Evolutionary conservation across 345 rosid genomes (phyloP), one percentile per base, ranked within the genome.

Genomic region (Eucalyptus melliodora): DNA sequence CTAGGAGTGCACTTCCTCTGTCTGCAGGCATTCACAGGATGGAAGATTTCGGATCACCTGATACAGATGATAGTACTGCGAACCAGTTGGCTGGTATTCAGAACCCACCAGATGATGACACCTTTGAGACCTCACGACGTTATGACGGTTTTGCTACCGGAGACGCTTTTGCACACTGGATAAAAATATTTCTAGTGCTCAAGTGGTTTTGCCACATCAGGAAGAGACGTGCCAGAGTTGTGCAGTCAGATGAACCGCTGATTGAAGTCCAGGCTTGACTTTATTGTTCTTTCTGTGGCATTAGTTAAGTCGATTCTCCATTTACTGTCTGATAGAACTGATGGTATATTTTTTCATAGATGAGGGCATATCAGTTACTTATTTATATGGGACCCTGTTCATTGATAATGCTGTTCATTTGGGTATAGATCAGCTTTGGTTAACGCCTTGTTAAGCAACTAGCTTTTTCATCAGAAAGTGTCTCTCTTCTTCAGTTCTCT

Each of bases 141-240:
- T 56, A 23, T 55, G 45, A 44, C 45, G 45, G 45, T 44, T 2
- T 4, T 56, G 27, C 60, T 23, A 19, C 0, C 5, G 9, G 27
- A 19, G 24, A 21, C 4, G 60, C 60, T 56, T 23, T 11, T 7
- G 11, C 26, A 56, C 26, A 0, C 0, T 56, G 62, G 62, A 56
- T 0, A 0, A 56, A 56, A 0, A 23, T 56, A 24, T 56, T 24
- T 56, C 1, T 24, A 23, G 62, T 56, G 30, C 12, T 56, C 13
- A 56, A 23, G 62, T 56, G 62, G 62, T 56, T 56, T 56, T 8
- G 27, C 62, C 62, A 1, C 62, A 56, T 56, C 1, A 24, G 62
- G 62, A 56, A 56, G 0, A 56, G 27, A 56, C 62, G 27, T 56
- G 27, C 12, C 27, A 56, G 62, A 23, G 62, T 51, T 56, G 45